phyloP scores from a whole-genome alignment of 345 rosid species.

The Citrus medica region DNA sequence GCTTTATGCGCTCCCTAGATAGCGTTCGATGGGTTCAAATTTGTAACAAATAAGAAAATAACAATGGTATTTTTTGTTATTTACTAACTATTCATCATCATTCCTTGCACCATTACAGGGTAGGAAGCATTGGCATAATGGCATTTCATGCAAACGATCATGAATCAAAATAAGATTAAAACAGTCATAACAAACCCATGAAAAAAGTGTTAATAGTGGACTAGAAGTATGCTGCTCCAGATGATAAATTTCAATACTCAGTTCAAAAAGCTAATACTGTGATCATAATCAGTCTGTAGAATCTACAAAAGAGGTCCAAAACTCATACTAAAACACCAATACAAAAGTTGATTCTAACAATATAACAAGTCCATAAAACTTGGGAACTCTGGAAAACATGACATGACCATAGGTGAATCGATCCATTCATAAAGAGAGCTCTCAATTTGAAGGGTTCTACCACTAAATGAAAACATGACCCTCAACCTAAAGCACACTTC shows the following conservation, averaged over 20 bases:
- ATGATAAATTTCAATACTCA: not conserved
- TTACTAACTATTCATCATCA: too few species aligned
- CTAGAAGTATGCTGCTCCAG: not conserved
- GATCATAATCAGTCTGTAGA: not conserved
- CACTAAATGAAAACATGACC: constrained; percentile 21
- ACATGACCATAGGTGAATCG: constrained; percentile 2
- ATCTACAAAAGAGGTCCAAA: not conserved
- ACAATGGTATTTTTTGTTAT: too few species aligned
- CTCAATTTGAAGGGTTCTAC: constrained; percentile 21
- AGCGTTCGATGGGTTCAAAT: too few species aligned
- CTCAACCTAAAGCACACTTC: constrained; percentile 23
- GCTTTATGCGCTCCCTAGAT: too few species aligned
- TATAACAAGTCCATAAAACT: constrained; percentile 12
- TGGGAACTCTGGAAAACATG: constrained; percentile 18
- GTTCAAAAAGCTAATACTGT: not conserved
- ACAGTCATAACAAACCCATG: not conserved
- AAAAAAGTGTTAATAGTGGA: too few species aligned
- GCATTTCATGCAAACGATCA: not conserved
- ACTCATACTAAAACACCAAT: not conserved
- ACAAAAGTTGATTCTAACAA: constrained; percentile 17
- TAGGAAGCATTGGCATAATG: too few species aligned
- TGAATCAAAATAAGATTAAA: not conserved
- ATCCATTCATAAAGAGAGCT: constrained; percentile 20
- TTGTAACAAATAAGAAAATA: too few species aligned
- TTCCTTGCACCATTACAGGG: too few species aligned